phyloP scores from a whole-genome alignment of 2,329 filamentous ascomycete species.

The Penicillium sp. region DNA sequence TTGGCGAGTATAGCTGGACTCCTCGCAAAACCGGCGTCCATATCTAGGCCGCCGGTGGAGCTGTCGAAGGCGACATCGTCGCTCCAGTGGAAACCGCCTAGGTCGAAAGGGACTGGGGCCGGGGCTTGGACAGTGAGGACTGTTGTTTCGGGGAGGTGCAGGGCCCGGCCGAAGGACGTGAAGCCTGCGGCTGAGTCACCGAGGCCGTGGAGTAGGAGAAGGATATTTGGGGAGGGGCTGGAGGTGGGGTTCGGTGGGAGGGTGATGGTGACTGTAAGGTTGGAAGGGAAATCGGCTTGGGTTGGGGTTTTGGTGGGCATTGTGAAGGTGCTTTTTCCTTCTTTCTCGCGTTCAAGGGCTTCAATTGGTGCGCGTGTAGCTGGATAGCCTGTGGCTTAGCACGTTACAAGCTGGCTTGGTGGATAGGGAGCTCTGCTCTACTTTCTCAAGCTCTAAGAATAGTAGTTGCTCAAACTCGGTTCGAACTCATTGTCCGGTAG shows the following conservation, averaged over 20 bases:
- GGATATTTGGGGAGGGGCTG: slow-evolving; percentile 63
- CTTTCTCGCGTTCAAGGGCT: not conserved
- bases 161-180: slow-evolving; percentile 63
- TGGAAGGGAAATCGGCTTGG: slow-evolving; percentile 48
- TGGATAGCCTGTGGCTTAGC: not conserved
- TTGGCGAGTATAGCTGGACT: slow-evolving; percentile 50
- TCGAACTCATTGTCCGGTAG: not conserved
- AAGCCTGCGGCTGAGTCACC: slow-evolving; percentile 74
- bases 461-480: not conserved
- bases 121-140: slow-evolving; percentile 73
- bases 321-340: not conserved
- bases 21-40: slow-evolving; percentile 61
- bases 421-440: not conserved
- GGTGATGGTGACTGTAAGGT: slow-evolving; percentile 42
- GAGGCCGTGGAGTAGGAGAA: slow-evolving; percentile 80
- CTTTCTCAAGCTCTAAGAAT: not conserved
- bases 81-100: slow-evolving; percentile 69
- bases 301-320: slow-evolving; percentile 42
- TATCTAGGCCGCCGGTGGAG: slow-evolving; percentile 55
- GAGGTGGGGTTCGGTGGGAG: slow-evolving; percentile 42
- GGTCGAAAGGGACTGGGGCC: slow-evolving; percentile 64
- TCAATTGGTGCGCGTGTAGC: not conserved
- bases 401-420: not conserved
- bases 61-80: slow-evolving; percentile 61
- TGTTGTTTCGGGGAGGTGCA: slow-evolving; percentile 74